Base-by-base conservation (phyloP, 1,284 basidiomycete genomes). In the Leccinum griseonigrum region DNA sequence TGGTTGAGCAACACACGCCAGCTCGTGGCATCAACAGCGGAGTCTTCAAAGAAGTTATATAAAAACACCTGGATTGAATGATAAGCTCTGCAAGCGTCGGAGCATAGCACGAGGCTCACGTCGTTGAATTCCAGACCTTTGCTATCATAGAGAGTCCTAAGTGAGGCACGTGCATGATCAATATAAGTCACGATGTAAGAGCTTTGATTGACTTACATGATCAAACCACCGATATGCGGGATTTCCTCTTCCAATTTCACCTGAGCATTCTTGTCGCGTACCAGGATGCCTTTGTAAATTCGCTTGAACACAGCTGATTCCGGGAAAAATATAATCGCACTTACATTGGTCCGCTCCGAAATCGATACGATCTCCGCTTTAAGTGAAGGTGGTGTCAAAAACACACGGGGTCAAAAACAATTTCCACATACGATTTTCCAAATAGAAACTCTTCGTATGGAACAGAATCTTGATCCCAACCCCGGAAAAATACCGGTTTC, bases 101-200 rank as follows among this genome's bases (percentile, higher is more conserved):
- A 8, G 1, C 3, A n/a, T 57, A 28, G 22, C 28, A 4, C 14
- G 13, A 5, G 22, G 9, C 79, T 61, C 63, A 88, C 86, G 61
- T 90, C 88, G 64, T 90, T 82, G 68, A 90, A 90, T 68, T 90
- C 89, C 0, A 90, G 75, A 1, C 90, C 89, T 70, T 91, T 91
- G 77, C 83, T 85, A 57, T 91, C 87, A 63, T 88, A 88, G 1
- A 90, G 70, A 0, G 89, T 91, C 77, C 87, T 90, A 60, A 5
- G 48, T 48, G 1, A 29, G 28, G 5, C 1, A 46, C 11, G 18
- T 46, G 51, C 32, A 38, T 56, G 11, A 38, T 57, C 34, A 60
- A 13, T 55, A 58, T 10, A 32, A 0, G 7, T 9, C 8, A 9
- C 11, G 22, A n/a, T 43, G 9, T 43, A 50, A 59, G 9, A 64